Evolutionary conservation across 2,329 filamentous ascomycete genomes (phyloP).

Genomic region (Xylaria sp.): DNA sequence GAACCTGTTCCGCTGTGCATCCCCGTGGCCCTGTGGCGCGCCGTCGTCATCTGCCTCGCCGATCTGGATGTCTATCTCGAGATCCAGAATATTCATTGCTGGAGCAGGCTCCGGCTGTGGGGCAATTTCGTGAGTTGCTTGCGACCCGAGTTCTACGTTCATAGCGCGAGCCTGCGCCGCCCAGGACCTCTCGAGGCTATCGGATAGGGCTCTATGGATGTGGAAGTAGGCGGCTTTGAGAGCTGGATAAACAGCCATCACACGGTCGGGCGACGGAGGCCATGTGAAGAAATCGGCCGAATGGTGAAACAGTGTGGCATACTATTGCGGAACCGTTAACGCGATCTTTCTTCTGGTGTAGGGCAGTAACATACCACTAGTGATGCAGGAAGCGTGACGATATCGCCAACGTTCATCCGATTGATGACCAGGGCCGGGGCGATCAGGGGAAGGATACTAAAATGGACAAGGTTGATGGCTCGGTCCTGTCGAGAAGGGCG

Average conservation of each 20-base stretch:
- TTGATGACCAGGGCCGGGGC: constrained; percentile 75
- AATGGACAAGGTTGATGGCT: constrained; percentile 41
- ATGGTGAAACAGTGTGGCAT: constrained; percentile 58
- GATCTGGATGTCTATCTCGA: constrained; percentile 46
- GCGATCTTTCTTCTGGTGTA: neutral
- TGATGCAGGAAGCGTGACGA: constrained; percentile 50
- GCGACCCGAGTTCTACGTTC: constrained; percentile 25
- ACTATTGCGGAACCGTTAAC: constrained; percentile 52
- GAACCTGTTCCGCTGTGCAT: constrained; percentile 35
- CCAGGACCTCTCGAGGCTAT: constrained; percentile 60
- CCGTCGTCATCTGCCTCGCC: constrained; percentile 38
- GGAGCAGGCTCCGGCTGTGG: constrained; percentile 32
- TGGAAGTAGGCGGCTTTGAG: constrained; percentile 56
- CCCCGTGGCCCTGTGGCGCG: constrained; percentile 41
- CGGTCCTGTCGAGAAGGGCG: constrained; percentile 13
- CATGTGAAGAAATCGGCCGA: constrained; percentile 60
- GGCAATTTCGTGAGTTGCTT: constrained; percentile 23
- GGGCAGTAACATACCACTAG: constrained; percentile 43
- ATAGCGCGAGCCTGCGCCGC: constrained; percentile 57
- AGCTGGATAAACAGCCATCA: constrained; percentile 61
- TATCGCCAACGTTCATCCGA: constrained; percentile 70
- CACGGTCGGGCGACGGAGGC: constrained; percentile 65
- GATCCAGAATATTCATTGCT: constrained; percentile 39
- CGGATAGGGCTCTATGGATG: constrained; percentile 60
- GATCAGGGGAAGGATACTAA: constrained; percentile 67